Evolutionary conservation across 176 grass and related monocot species (phyloP), one percentile per base, ranked within the genome.

Genomic region (Phyllostachys edulis): DNA sequence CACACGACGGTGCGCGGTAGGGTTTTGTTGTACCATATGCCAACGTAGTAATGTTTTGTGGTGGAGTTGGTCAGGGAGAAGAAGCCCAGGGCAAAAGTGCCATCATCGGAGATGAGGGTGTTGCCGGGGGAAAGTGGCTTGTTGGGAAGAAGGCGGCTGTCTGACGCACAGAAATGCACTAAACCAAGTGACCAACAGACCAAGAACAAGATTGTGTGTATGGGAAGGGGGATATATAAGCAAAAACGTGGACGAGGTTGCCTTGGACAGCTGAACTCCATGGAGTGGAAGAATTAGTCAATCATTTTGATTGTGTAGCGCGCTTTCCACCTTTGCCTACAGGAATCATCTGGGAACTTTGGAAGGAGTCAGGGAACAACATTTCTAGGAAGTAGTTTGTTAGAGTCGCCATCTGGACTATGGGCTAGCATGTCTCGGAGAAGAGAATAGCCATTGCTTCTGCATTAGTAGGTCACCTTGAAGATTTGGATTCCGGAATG

Each of bases 21-120:
- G 34, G 85, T 80, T 52, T 47, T 41, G 21, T 80, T 23, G 59
- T 82, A 92, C 91, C 91, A 87, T 7, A 92, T 66, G 1, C 71
- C 84, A 14, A 85, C 26, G 39, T 85, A 92, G 1, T 85, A 12
- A 8, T 9, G 40, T 54, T 69, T 76, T 42, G 2, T 2, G 3
- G 4, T 81, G 13, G 81, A 81, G 73, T 17, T 62, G 1, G 17
- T 9, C 1, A 65, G 76, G 7, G 87, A 82, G 81, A 90, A 92
- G 51, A 90, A 92, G 51, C 91, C 81, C 0, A 90, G 54, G 5
- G 71, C 76, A 50, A 92, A 92, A 76, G 14, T 40, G 0, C 71
- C 59, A 5, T 21, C 12, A 2, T 78, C 21, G 17, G 84, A 87
- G 46, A 85, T 6, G n/a, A 92, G 54, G 1, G 44, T 72, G 39